These are phyloP conservation scores for Marasmius fiardii DNA, from an alignment of 1,284 basidiomycete genomes.

Conservation along the genomic window DNA sequence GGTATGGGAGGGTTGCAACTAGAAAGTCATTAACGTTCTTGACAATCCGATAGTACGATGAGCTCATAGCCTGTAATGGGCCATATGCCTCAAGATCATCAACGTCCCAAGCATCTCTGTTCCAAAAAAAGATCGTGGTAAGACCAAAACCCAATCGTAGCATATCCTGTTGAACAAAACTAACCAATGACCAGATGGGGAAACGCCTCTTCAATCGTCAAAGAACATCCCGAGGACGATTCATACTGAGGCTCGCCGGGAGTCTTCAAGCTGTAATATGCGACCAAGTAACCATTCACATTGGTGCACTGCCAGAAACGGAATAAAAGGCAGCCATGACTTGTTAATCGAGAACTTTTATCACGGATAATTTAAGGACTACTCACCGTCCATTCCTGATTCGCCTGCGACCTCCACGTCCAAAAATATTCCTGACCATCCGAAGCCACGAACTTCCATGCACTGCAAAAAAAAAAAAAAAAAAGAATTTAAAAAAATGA, in stretches of 20 bases:
- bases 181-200: conserved; percentile 51
- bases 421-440: conserved; percentile 60
- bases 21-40: too few relatives aligned
- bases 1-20: too few relatives aligned
- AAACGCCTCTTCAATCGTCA: conserved; percentile 61
- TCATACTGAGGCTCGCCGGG: conserved; percentile 52
- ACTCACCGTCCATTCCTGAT: conserved; percentile 61
- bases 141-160: too few relatives aligned
- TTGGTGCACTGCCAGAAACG: conserved; percentile 48
- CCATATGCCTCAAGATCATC: conserved; percentile 65
- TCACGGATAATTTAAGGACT: too few relatives aligned
- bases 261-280: conserved; percentile 55
- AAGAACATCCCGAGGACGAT: conserved; percentile 53
- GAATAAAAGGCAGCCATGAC: neutral
- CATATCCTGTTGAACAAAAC: conserved; percentile 21
- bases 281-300: conserved; percentile 44
- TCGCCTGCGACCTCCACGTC: conserved; percentile 42
- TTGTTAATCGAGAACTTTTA: neutral
- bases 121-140: conserved; percentile 5
- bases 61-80: conserved; percentile 45
- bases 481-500: too few relatives aligned
- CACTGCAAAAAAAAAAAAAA: conserved; percentile 18
- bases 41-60: too few relatives aligned
- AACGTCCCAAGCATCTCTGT: conserved; percentile 59
- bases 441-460: conserved; percentile 51